These are phyloP conservation scores for Kentomonas sorsogonicus DNA, from an alignment of 208 protist genomes.

Conservation along the genomic window DNA sequence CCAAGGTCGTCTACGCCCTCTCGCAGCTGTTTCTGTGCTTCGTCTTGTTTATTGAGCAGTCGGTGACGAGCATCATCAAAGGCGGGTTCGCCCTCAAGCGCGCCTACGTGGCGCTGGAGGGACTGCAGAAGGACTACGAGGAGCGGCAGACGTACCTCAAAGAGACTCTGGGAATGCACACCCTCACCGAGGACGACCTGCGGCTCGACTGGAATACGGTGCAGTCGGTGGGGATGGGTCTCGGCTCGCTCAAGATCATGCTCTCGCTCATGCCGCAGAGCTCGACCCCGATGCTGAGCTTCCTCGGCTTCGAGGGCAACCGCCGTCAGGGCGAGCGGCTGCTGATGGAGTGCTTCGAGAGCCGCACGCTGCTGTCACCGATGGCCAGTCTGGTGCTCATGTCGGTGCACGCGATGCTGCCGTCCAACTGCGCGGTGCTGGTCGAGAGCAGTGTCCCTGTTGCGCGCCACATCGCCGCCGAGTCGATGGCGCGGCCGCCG, in stretches of 20 bases:
- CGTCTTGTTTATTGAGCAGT: slow-evolving; percentile 37
- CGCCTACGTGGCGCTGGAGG: slow-evolving; percentile 18
- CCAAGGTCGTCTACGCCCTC: slow-evolving; percentile 40
- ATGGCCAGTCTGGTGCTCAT: slow-evolving; percentile 49
- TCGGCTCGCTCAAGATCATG: slow-evolving; percentile 38
- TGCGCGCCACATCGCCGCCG: slow-evolving; percentile 18
- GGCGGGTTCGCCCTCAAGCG: slow-evolving; percentile 45
- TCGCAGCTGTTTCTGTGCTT: slow-evolving; percentile 42
- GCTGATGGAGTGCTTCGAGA: slow-evolving; percentile 38
- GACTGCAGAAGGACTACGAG: slow-evolving; percentile 26
- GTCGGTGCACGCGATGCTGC: slow-evolving; percentile 32
- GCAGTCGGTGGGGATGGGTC: slow-evolving; percentile 40
- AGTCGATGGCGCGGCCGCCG: slow-evolving; percentile 15
- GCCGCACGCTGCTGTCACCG: slow-evolving; percentile 48
- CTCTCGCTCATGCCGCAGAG: slow-evolving; percentile 39
- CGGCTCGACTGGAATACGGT: slow-evolving; percentile 54
- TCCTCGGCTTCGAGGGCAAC: slow-evolving; percentile 47
- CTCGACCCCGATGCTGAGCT: slow-evolving; percentile 27
- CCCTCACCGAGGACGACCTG: slow-evolving; percentile 20
- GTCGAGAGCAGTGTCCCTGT: slow-evolving; percentile 20
- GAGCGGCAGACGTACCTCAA: slow-evolving; percentile 30
- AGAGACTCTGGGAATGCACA: slow-evolving; percentile 15
- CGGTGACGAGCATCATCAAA: slow-evolving; percentile 31
- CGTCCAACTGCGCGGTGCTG: slow-evolving; percentile 28
- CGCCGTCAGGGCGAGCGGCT: slow-evolving; percentile 31